Conservation (phyloP, 306 rosid species). For the Castanea sativa region DNA sequence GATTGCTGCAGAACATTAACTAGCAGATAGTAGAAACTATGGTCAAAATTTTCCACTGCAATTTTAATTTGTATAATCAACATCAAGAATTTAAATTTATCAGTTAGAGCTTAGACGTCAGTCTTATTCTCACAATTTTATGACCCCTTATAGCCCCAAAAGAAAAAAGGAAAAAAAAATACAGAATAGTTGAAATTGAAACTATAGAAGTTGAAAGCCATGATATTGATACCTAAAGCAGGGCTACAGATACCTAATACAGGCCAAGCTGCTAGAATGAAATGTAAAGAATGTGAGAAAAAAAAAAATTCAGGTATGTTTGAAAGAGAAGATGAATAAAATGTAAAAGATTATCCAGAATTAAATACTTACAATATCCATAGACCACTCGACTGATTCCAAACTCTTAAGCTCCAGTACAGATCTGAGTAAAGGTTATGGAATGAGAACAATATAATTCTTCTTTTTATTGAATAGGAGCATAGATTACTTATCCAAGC, state of each 20-base stretch:
- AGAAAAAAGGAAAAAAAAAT: too few relatives aligned
- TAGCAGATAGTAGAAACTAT: not conserved
- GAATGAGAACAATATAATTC: constrained; percentile 10
- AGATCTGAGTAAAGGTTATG: constrained; percentile 42
- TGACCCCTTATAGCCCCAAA: too few relatives aligned
- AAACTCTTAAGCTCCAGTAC: constrained; percentile 48
- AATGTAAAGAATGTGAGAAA: too few relatives aligned
- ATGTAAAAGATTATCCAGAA: not conserved
- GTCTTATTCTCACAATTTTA: not conserved
- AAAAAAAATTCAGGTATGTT: too few relatives aligned
- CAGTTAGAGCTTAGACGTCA: not conserved
- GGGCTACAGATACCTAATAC: not conserved
- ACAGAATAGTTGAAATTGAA: too few relatives aligned
- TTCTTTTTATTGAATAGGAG: not conserved
- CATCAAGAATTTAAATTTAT: not conserved
- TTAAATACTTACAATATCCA: constrained; percentile 47
- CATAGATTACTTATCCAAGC: not conserved
- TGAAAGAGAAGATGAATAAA: too few relatives aligned
- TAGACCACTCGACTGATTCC: constrained; percentile 52
- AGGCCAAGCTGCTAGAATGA: too few relatives aligned
- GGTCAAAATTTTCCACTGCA: not conserved
- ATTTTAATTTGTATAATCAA: not conserved
- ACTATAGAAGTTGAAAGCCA: too few relatives aligned
- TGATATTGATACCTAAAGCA: not conserved
- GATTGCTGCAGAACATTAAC: not conserved